Conservation (phyloP, 2,329 filamentous ascomycete genomes). For the Hortaea sp. region DNA sequence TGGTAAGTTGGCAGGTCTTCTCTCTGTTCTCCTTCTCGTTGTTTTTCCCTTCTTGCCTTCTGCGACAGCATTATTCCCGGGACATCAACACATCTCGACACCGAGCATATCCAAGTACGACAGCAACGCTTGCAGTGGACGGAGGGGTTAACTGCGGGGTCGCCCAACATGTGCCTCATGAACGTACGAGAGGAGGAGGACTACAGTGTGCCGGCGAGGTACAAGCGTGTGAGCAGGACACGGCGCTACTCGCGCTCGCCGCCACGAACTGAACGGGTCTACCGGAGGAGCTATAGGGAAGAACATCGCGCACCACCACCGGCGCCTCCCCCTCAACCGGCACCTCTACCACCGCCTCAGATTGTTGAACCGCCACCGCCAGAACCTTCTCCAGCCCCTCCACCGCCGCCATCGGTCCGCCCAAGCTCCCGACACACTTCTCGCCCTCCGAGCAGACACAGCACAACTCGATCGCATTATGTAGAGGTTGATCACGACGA, state of each 20-base stretch:
- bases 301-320: slow-evolving; percentile 9
- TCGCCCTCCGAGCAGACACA: slow-evolving; percentile 8
- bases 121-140: neutral
- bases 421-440: slow-evolving; percentile 8
- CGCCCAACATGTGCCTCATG: slow-evolving; percentile 32
- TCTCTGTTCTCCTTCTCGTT: neutral
- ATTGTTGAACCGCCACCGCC: neutral
- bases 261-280: slow-evolving; percentile 5
- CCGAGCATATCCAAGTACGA: neutral
- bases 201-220: slow-evolving; percentile 17
- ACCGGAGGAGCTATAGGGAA: slow-evolving; percentile 7
- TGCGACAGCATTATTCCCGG: neutral
- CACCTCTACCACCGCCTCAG: slow-evolving; percentile 12
- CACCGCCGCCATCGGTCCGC: neutral
- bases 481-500: slow-evolving; percentile 33
- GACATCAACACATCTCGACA: neutral
- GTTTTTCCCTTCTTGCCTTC: neutral
- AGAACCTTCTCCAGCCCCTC: neutral
- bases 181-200: slow-evolving; percentile 36
- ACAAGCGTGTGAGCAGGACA: slow-evolving; percentile 29
- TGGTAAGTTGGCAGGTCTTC: neutral
- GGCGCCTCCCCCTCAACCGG: slow-evolving; percentile 5
- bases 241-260: slow-evolving; percentile 19
- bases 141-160: no score
- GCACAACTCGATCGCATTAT: slow-evolving; percentile 26